Evolutionary conservation across 1,284 basidiomycete genomes (phyloP).

Genomic region (Trichosporon sp.): DNA sequence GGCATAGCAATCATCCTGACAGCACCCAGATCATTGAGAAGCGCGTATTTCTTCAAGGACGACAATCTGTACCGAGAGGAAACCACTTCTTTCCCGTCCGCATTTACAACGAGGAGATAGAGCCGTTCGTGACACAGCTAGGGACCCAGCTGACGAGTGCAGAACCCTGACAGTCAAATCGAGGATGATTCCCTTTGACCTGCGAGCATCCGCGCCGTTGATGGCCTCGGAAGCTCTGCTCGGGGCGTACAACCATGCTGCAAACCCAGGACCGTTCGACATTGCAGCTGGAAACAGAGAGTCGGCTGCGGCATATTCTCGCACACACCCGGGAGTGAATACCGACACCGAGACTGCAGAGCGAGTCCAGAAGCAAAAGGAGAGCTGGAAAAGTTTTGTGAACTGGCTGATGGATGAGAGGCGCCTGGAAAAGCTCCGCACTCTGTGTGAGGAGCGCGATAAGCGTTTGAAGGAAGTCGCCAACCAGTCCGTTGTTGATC

Average conservation of each 20-base stretch:
- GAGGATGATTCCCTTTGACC: conserved; percentile 43
- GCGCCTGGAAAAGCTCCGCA: conserved; percentile 48
- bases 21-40: conserved; percentile 49
- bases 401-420: conserved; percentile 55
- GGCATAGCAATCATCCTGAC: not conserved
- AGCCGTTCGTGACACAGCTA: conserved; percentile 40
- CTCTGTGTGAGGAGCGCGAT: conserved; percentile 46
- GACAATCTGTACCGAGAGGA: conserved; percentile 45
- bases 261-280: conserved; percentile 45
- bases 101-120: conserved; percentile 44
- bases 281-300: conserved; percentile 43
- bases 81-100: conserved; percentile 52
- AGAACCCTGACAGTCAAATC: conserved; percentile 51
- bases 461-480: conserved; percentile 40
- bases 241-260: conserved; percentile 51
- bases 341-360: conserved; percentile 22
- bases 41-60: conserved; percentile 48
- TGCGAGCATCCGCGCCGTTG: conserved; percentile 46
- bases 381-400: conserved; percentile 49
- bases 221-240: conserved; percentile 42
- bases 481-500: conserved; percentile 20
- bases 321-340: conserved; percentile 46
- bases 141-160: not conserved
- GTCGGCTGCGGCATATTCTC: conserved; percentile 41
- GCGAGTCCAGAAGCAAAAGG: conserved; percentile 43